These are phyloP conservation scores for Teratosphaeria gauchensis DNA, from an alignment of 2,329 filamentous ascomycete species.

Conservation along the genomic window DNA sequence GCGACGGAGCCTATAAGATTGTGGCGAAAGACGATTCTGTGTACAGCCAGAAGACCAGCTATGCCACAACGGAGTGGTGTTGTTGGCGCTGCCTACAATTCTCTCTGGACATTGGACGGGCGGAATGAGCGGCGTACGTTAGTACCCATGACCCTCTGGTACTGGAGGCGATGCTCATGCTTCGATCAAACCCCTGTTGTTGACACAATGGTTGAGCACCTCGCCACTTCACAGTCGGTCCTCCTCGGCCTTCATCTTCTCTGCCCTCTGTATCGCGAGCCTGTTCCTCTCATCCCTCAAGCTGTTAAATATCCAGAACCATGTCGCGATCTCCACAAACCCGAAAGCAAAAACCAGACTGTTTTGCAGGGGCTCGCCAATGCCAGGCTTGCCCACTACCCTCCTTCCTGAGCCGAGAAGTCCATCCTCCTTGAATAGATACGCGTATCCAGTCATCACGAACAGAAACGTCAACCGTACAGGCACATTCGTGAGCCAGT, in stretches of 20 bases:
- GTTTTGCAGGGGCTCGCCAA: conserved; percentile 64
- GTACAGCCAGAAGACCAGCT: too few relatives aligned
- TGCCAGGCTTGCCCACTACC: conserved; percentile 10
- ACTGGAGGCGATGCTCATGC: background rate
- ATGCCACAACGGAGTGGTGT: too few relatives aligned
- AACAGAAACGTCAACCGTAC: conserved; percentile 58
- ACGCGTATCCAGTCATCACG: conserved; percentile 53
- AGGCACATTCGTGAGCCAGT: conserved; percentile 47
- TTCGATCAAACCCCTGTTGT: too few relatives aligned
- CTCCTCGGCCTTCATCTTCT: conserved; percentile 28
- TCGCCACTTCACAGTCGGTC: conserved; percentile 12
- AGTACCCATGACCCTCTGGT: too few relatives aligned
- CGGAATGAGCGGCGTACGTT: background rate
- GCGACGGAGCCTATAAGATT: too few relatives aligned
- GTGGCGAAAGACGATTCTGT: too few relatives aligned
- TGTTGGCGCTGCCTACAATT: too few relatives aligned
- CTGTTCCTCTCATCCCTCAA: conserved; percentile 53
- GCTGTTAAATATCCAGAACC: conserved; percentile 78
- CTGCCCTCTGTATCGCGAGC: conserved; percentile 22
- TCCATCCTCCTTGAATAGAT: conserved; percentile 49
- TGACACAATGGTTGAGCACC: too few relatives aligned
- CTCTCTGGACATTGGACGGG: too few relatives aligned
- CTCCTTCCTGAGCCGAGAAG: conserved; percentile 25
- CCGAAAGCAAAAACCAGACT: conserved; percentile 74
- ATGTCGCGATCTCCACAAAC: conserved; percentile 72